These are phyloP conservation scores for Pezicula rhizophila DNA, from an alignment of 2,329 filamentous ascomycete species.

Conservation along the genomic window DNA sequence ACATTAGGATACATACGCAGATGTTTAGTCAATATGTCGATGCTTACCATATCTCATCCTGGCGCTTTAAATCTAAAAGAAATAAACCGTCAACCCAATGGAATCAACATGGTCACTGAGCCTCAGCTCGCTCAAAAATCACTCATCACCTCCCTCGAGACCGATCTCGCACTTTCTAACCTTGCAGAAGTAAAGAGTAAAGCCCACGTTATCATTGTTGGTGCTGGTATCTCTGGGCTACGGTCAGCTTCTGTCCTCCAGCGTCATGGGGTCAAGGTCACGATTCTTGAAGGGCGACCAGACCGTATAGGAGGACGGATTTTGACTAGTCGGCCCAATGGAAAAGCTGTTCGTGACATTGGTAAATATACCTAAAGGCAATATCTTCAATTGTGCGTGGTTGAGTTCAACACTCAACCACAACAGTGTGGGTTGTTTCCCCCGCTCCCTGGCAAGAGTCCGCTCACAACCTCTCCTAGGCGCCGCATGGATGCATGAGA, in stretches of 20 bases:
- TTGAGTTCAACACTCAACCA: conserved; percentile 20
- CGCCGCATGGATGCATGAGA: conserved; percentile 40
- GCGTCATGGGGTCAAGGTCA: conserved; percentile 45
- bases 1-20: conserved; percentile 18
- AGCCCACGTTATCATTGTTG: conserved; percentile 43
- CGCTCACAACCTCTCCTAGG: conserved; percentile 26
- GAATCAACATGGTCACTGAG: conserved; percentile 12
- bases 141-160: background rate
- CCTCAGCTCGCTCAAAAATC: background rate
- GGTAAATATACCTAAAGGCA: conserved; percentile 32
- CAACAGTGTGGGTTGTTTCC: conserved; percentile 26
- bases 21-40: conserved; percentile 27
- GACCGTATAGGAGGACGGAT: conserved; percentile 46
- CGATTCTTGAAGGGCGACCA: conserved; percentile 47
- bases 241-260: conserved; percentile 50
- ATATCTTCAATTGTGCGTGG: conserved; percentile 26
- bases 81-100: conserved; percentile 19
- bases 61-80: conserved; percentile 25
- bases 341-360: conserved; percentile 31
- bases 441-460: conserved; percentile 18
- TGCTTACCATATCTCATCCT: conserved; percentile 24
- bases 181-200: conserved; percentile 16
- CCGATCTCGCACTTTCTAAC: background rate
- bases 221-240: conserved; percentile 51
- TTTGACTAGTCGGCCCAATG: conserved; percentile 31